Evolutionary conservation across 192 early-diverging fungal genomes (phyloP), one percentile per base, ranked within the genome.

Genomic region (Entomortierella lignicola): DNA sequence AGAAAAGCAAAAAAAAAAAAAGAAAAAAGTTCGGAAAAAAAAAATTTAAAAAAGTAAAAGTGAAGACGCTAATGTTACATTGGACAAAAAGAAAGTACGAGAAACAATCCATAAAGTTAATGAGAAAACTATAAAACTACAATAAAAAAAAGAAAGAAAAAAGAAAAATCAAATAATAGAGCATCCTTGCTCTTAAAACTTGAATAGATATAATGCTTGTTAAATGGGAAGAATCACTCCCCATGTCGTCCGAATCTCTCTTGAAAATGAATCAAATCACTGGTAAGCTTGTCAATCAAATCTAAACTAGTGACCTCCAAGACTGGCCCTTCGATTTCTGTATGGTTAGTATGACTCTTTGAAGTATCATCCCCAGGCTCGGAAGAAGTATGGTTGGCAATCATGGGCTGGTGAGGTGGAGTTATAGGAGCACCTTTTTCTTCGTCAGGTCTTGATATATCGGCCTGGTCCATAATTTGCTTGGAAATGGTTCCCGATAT

Each of bases 211-310:
- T 37, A 37, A 7, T 47, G 23, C 10, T 21, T 25, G 25, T 13
- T 8, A 43, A 43, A 43, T 13, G 5, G 20, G 32, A 13, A 43
- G 41, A 8, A 57, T 52, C 29, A 63, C 7, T 69, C 66, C 4
- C 42, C 31, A 6, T 60, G n/a, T 10, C n/a, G 8, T 1, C 79
- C 84, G 69, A 80, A 87, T n/a, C 63, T 80, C 12, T 71, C 65
- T 52, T 87, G 84, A 59, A 87, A 87, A 29, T 65, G 81, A 12
- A 84, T 61, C 58, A 87, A 17, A 52, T 85, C 84, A 6, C 69
- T 61, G 7, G 82, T 72, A 17, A 87, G 73, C 29, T 69, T 72
- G 60, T 85, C 70, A 74, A 87, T 82, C 47, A 85, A 67, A 41
- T 85, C 86, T 21, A 87, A 48, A 21, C 73, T 64, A 1, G 66